phyloP scores from a whole-genome alignment of 2,329 filamentous ascomycete genomes.

The Aureobasidium sp. region DNA sequence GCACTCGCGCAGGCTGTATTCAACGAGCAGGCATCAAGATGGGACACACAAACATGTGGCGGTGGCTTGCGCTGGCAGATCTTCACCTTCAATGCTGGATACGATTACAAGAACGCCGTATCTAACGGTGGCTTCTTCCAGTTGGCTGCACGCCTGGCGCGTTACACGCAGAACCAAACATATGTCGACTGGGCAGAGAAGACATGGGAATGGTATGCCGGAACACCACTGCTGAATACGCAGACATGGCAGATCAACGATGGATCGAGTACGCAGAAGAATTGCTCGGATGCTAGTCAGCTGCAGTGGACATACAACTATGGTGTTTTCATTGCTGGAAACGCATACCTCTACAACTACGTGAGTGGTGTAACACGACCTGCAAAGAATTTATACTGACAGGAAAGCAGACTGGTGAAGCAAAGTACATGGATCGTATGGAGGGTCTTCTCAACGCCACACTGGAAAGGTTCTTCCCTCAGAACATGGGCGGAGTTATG shows the following conservation, averaged over 20 bases:
- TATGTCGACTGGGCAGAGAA: slow-evolving; percentile 70
- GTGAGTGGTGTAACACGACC: slow-evolving; percentile 23
- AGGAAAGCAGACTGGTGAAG: slow-evolving; percentile 11
- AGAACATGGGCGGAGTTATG: slow-evolving; percentile 32
- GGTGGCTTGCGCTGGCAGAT: slow-evolving; percentile 53
- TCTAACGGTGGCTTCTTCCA: slow-evolving; percentile 54
- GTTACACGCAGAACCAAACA: slow-evolving; percentile 71
- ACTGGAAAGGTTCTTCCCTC: slow-evolving; percentile 29
- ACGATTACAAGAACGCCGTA: slow-evolving; percentile 51
- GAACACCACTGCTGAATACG: slow-evolving; percentile 44
- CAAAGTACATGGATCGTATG: slow-evolving; percentile 21
- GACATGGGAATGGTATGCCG: slow-evolving; percentile 52
- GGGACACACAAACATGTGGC: slow-evolving; percentile 27
- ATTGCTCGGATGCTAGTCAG: slow-evolving; percentile 46
- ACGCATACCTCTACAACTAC: slow-evolving; percentile 56
- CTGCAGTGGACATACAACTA: slow-evolving; percentile 59
- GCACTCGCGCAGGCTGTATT: slow-evolving; percentile 35
- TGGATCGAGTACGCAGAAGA: slow-evolving; percentile 44
- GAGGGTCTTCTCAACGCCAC: slow-evolving; percentile 28
- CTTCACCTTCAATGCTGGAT: slow-evolving; percentile 66
- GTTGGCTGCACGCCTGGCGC: slow-evolving; percentile 59
- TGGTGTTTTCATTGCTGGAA: slow-evolving; percentile 59
- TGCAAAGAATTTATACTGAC: background rate
- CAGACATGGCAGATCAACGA: slow-evolving; percentile 48
- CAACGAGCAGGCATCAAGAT: slow-evolving; percentile 29